Conservation (phyloP, 306 rosid species). For the Vachellia pachyceras region DNA sequence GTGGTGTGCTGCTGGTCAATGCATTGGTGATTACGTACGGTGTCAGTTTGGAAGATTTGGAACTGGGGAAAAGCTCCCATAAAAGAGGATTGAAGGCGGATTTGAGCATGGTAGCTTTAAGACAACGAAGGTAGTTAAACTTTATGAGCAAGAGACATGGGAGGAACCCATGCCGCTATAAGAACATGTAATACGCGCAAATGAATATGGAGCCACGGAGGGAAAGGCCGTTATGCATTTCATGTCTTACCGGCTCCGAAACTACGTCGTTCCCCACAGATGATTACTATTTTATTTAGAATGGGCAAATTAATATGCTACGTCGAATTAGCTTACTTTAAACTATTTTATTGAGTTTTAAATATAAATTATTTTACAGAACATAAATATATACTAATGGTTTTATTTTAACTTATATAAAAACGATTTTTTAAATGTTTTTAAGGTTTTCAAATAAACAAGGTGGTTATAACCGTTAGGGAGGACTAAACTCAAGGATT, state of each 20-base stretch:
- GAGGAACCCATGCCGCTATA: background rate
- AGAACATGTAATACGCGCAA: background rate
- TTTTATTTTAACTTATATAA: too few relatives aligned
- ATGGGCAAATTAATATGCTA: too few relatives aligned
- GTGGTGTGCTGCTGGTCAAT: slow-evolving; percentile 45
- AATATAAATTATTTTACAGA: too few relatives aligned
- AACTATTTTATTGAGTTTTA: too few relatives aligned
- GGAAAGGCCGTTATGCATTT: background rate
- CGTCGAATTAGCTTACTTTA: too few relatives aligned
- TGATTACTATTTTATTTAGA: too few relatives aligned
- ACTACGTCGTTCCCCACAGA: too few relatives aligned
- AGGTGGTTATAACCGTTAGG: too few relatives aligned
- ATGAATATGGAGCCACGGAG: background rate
- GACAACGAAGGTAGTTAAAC: background rate
- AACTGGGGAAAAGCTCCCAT: slow-evolving; percentile 50
- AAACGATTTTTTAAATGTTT: too few relatives aligned
- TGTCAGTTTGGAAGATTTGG: slow-evolving; percentile 31
- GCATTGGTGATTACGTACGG: slow-evolving; percentile 1
- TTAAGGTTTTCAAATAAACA: too few relatives aligned
- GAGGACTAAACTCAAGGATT: too few relatives aligned
- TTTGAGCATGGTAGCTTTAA: slow-evolving; percentile 50
- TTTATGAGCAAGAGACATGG: background rate
- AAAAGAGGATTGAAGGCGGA: slow-evolving; percentile 65
- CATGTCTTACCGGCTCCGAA: background rate
- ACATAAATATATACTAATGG: too few relatives aligned